phyloP scores from a whole-genome alignment of 805 yeast species.

The Yamadazyma nakazawae region DNA sequence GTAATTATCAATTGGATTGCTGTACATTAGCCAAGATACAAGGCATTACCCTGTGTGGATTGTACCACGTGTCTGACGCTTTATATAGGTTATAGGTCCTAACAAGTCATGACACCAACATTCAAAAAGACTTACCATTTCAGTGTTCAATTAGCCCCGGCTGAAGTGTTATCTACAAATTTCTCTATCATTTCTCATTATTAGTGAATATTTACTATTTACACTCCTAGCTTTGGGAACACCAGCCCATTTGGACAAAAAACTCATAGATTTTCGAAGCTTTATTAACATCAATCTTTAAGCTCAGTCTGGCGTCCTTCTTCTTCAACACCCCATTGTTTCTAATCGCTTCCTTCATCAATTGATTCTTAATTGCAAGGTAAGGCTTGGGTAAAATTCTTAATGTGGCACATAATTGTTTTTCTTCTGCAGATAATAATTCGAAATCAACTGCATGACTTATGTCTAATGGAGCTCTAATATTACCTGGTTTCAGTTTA shows the following conservation, averaged over 20 bases:
- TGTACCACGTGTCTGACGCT: too few species aligned
- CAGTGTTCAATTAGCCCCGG: neutral
- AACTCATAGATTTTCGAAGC: slow-evolving; percentile 89
- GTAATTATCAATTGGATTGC: too few species aligned
- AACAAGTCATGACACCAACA: too few species aligned
- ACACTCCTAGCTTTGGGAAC: slow-evolving; percentile 35
- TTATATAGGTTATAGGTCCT: too few species aligned
- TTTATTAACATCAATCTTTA: slow-evolving; percentile 82
- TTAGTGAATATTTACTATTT: neutral
- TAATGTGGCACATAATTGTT: slow-evolving; percentile 74
- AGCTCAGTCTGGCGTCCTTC: slow-evolving; percentile 77
- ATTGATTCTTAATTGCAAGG: slow-evolving; percentile 82
- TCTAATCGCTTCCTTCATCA: slow-evolving; percentile 82
- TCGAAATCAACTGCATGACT: slow-evolving; percentile 80
- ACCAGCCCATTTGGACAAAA: slow-evolving; percentile 91
- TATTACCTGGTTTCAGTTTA: slow-evolving; percentile 40
- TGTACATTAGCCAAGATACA: too few species aligned
- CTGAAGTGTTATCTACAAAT: neutral
- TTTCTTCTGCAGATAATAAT: slow-evolving; percentile 83
- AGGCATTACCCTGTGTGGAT: too few species aligned
- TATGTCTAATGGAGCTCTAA: slow-evolving; percentile 61
- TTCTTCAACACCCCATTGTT: slow-evolving; percentile 82
- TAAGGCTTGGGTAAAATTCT: slow-evolving; percentile 92
- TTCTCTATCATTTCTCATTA: neutral
- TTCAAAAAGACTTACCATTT: neutral